Conservation (phyloP, 1,139 yeast genomes). For the Debaryomyces subglobosus region DNA sequence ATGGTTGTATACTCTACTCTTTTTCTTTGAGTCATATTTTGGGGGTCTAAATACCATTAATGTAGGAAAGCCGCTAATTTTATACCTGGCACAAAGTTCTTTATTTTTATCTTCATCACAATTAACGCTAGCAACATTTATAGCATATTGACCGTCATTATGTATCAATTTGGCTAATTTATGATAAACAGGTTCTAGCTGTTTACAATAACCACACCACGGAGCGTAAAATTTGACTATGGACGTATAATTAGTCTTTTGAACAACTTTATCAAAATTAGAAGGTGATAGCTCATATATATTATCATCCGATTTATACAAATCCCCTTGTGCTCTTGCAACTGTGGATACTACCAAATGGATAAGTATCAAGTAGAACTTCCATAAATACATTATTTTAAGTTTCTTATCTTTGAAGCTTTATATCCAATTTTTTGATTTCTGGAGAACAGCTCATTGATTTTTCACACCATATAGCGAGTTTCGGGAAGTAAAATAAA, state of each 20-base stretch:
- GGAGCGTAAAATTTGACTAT: slow-evolving; percentile 95
- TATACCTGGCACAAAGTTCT: slow-evolving; percentile 66
- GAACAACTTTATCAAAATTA: slow-evolving; percentile 67
- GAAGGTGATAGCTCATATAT: slow-evolving; percentile 59
- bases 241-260: slow-evolving; percentile 73
- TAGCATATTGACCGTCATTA: slow-evolving; percentile 52
- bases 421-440: not conserved
- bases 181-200: slow-evolving; percentile 56
- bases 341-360: not conserved
- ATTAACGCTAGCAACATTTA: slow-evolving; percentile 81
- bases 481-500: not conserved
- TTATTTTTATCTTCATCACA: slow-evolving; percentile 76
- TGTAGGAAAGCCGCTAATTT: slow-evolving; percentile 80
- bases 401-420: not conserved
- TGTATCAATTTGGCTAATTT: slow-evolving; percentile 65
- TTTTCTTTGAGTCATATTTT: slow-evolving; percentile 42
- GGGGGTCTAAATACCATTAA: slow-evolving; percentile 81
- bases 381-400: slow-evolving; percentile 3
- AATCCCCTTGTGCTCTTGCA: slow-evolving; percentile 17
- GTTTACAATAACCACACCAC: slow-evolving; percentile 88
- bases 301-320: slow-evolving; percentile 47
- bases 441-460: not conserved
- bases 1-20: slow-evolving; percentile 37
- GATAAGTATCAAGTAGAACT: not conserved
- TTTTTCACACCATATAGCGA: not conserved